Percentiles rank a stretch among this genome's conserved stretches.
phyloP scores from a whole-genome alignment of 2,329 filamentous ascomycete genomes.

The Setomelanomma holmii region DNA sequence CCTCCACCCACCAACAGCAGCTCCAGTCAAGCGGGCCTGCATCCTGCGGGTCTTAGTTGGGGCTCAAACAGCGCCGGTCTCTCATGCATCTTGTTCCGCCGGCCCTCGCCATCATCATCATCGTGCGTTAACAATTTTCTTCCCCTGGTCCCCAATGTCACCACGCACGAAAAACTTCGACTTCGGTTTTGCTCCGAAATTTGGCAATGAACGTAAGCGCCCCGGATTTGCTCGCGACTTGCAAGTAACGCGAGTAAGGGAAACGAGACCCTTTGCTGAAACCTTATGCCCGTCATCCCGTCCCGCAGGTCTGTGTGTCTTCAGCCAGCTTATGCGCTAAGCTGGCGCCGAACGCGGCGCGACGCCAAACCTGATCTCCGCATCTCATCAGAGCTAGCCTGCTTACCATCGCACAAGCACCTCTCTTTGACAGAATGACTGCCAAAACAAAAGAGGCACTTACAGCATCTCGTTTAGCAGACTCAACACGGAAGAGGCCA shows the following conservation, averaged over 20 bases:
- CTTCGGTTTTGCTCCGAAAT: background rate
- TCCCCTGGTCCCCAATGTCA: slow-evolving; percentile 14
- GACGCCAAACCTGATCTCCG: slow-evolving; percentile 27
- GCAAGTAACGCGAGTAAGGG: slow-evolving; percentile 25
- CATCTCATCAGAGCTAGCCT: slow-evolving; percentile 34
- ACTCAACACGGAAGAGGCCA: slow-evolving; percentile 16
- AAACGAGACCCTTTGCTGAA: slow-evolving; percentile 40
- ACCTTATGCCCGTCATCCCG: slow-evolving; percentile 50
- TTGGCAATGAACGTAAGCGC: slow-evolving; percentile 9
- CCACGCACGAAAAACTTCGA: slow-evolving; percentile 2
- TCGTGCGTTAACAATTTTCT: slow-evolving; percentile 24
- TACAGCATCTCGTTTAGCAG: slow-evolving; percentile 10
- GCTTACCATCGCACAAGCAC: slow-evolving; percentile 9
- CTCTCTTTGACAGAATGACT: background rate
- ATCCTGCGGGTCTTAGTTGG: slow-evolving; percentile 32
- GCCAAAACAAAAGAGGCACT: background rate
- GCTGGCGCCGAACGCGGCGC: slow-evolving; percentile 34
- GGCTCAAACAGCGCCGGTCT: slow-evolving; percentile 31
- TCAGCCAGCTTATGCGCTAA: slow-evolving; percentile 34
- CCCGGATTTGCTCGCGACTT: slow-evolving; percentile 25
- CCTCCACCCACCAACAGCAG: slow-evolving; percentile 23
- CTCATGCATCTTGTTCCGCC: slow-evolving; percentile 30
- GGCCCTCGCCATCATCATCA: slow-evolving; percentile 29
- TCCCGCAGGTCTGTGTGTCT: slow-evolving; percentile 44
- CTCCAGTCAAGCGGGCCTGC: slow-evolving; percentile 36